A percentile compares a stretch with the other conserved stretches of the same genome.
phyloP scores from a whole-genome alignment of 2,329 filamentous ascomycete genomes.

The Verticillium isaacii region DNA sequence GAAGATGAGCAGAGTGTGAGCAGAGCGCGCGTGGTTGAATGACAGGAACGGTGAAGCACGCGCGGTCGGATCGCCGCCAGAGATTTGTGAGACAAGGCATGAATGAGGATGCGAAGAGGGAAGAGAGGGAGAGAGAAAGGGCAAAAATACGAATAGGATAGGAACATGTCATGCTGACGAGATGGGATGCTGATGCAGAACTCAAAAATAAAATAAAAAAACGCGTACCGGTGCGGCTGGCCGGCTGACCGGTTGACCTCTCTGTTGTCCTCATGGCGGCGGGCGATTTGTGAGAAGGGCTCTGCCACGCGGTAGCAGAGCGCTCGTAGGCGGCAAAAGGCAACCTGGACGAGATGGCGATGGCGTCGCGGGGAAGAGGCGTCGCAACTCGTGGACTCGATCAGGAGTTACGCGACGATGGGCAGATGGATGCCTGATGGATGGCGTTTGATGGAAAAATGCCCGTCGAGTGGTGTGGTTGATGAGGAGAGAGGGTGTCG shows the following conservation, averaged over 20 bases:
- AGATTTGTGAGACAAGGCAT: neutral
- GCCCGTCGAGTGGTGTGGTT: neutral
- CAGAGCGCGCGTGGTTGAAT: neutral
- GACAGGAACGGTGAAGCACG: neutral
- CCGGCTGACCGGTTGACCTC: neutral
- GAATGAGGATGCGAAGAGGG: neutral
- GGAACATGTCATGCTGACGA: neutral
- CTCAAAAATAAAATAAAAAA: neutral
- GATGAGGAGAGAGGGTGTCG: neutral
- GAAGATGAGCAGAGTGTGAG: neutral
- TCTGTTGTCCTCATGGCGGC: neutral
- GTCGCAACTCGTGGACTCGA: neutral
- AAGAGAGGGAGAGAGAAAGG: neutral
- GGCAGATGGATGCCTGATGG: neutral
- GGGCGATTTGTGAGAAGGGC: neutral
- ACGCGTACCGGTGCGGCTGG: neutral
- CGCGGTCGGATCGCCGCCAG: neutral
- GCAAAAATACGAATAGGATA: neutral
- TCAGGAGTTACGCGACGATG: neutral
- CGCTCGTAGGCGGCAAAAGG: neutral
- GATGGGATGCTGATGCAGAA: neutral
- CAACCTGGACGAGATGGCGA: neutral
- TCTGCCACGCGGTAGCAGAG: neutral
- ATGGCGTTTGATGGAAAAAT: neutral
- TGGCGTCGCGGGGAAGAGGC: neutral